These are phyloP conservation scores for Kuraishia piskuri DNA, from an alignment of 805 yeast species.

Conservation along the genomic window DNA sequence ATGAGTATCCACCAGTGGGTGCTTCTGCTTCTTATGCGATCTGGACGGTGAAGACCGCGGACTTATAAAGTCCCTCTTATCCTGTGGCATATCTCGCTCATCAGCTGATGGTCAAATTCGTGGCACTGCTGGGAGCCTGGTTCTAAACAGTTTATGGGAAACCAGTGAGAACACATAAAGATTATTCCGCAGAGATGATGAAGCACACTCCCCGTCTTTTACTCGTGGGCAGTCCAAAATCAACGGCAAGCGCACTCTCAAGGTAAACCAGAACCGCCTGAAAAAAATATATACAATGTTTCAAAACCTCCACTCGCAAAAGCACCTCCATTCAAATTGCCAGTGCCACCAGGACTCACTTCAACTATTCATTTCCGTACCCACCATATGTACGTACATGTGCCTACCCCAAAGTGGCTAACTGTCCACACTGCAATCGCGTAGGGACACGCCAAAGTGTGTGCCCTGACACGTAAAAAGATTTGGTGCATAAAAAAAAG, in stretches of 20 bases:
- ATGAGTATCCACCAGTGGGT: not conserved
- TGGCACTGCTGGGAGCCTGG: too few relatives aligned
- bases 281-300: not conserved
- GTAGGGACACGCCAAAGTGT: not conserved
- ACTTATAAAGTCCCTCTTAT: not conserved
- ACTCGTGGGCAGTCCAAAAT: too few relatives aligned
- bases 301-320: too few relatives aligned
- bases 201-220: too few relatives aligned
- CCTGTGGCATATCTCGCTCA: not conserved
- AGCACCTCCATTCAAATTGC: not conserved
- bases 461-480: not conserved
- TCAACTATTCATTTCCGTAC: not conserved
- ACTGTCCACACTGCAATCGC: not conserved
- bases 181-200: too few relatives aligned
- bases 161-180: too few relatives aligned
- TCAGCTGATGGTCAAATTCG: too few relatives aligned
- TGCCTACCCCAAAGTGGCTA: not conserved
- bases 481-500: not conserved
- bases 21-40: not conserved
- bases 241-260: too few relatives aligned
- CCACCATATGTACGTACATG: not conserved
- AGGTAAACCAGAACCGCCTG: too few relatives aligned
- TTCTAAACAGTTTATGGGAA: not conserved
- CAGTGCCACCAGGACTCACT: not conserved
- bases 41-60: not conserved